These are phyloP conservation scores for Phialophora macrospora DNA, from an alignment of 2,329 filamentous ascomycete genomes.

Conservation along the genomic window DNA sequence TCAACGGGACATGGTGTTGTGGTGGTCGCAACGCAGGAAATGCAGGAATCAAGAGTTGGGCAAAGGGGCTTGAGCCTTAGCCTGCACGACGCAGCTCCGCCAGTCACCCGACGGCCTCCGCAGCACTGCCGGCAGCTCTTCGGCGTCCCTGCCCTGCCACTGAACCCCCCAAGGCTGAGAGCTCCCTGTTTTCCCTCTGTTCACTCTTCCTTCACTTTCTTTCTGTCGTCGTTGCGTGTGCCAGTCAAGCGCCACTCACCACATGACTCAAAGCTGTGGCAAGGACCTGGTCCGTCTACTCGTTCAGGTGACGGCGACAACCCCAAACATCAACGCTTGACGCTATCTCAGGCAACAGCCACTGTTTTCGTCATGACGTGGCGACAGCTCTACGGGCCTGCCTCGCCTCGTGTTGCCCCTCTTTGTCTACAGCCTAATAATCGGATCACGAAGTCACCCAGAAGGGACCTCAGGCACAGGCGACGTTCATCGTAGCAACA, in stretches of 20 bases:
- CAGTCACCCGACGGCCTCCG: constrained; percentile 21
- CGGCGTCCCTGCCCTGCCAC: constrained; percentile 12
- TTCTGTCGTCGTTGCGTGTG: constrained; percentile 5
- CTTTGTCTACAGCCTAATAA: constrained; percentile 18
- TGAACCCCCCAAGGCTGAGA: constrained; percentile 29
- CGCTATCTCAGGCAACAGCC: constrained; percentile 16
- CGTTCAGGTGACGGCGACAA: background rate
- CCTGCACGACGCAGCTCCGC: background rate
- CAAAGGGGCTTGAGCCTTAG: constrained; percentile 29
- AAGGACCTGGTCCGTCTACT: background rate
- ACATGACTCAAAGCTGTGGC: background rate
- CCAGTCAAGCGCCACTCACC: background rate
- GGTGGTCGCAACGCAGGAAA: constrained; percentile 28
- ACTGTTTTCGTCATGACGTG: constrained; percentile 20
- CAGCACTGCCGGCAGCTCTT: constrained; percentile 8
- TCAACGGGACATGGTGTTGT: constrained; percentile 19
- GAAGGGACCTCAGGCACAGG: constrained; percentile 2
- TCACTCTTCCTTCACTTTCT: constrained; percentile 1
- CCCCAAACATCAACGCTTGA: background rate
- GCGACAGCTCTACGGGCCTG: constrained; percentile 12
- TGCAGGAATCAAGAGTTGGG: constrained; percentile 21
- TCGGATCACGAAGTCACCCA: constrained; percentile 5
- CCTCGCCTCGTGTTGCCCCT: constrained; percentile 15
- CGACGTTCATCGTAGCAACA: background rate
- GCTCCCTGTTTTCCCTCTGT: constrained; percentile 14